Evolutionary conservation across 768 basidiomycete species (phyloP).

Genomic region (Amanita thiersii): DNA sequence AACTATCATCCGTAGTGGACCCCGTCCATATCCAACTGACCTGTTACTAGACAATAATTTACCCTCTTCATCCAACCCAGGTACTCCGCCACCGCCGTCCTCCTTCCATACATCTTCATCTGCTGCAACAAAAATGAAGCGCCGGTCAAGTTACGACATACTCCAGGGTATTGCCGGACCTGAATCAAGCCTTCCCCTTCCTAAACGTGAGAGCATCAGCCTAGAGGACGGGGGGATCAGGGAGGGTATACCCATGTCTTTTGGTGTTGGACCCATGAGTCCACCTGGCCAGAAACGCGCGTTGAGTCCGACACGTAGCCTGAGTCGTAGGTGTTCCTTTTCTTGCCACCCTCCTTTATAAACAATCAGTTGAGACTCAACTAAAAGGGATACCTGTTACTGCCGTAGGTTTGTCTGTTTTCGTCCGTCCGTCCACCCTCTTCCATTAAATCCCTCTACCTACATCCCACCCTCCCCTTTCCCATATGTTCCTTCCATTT

Average conservation of each 20-base stretch:
- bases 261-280: slow-evolving; percentile 31
- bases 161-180: slow-evolving; percentile 66
- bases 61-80: slow-evolving; percentile 13
- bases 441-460: slow-evolving; percentile 15
- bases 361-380: slow-evolving; percentile 14
- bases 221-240: slow-evolving; percentile 49
- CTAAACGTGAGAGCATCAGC: slow-evolving; percentile 40
- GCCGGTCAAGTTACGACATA: slow-evolving; percentile 67
- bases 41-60: slow-evolving; percentile 14
- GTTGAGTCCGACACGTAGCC: slow-evolving; percentile 67
- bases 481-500: slow-evolving; percentile 15
- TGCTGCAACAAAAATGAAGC: slow-evolving; percentile 41
- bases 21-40: slow-evolving; percentile 48
- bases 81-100: slow-evolving; percentile 27
- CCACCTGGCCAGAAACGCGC: slow-evolving; percentile 38
- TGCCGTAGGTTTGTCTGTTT: slow-evolving; percentile 56
- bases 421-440: slow-evolving; percentile 14
- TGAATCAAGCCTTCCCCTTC: slow-evolving; percentile 67
- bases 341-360: slow-evolving; percentile 8
- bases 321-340: slow-evolving; percentile 58
- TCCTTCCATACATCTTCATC: slow-evolving; percentile 17
- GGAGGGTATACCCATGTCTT: slow-evolving; percentile 66
- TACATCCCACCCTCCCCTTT: slow-evolving; percentile 13
- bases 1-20: slow-evolving; percentile 56
- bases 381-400: slow-evolving; percentile 72